Evolutionary conservation across 2,329 filamentous ascomycete genomes (phyloP), one percentile per base, ranked within the genome.

Genomic region (Mycosphaerella sp.): DNA sequence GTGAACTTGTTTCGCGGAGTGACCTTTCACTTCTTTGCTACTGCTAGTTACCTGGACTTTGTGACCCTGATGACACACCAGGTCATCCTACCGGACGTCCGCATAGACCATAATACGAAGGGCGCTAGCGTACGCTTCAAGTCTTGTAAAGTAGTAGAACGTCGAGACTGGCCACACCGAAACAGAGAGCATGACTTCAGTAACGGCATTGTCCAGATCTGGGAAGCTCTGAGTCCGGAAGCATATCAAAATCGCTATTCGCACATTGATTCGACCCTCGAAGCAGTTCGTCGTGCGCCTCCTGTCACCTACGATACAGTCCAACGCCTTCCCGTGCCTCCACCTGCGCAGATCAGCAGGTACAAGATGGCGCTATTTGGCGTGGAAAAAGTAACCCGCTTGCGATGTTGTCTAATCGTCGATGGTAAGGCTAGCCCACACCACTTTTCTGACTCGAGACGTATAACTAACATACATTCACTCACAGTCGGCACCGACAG

Each of bases 331-430:
- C 27, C 41, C 8, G 41, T 41, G 17, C 41, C 34, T 4, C 47
- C 47, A 12, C 27, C 30, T n/a, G 34, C 47, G 6, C 32, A 50
- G 28, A 37, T 28, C n/a, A 50, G 34, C 12, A 43, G 37, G 27
- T 50, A 50, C 16, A 50, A 50, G 21, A 50, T 50, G 47, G 41
- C 41, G 5, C 9, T 50, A 5, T 50, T 50, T 12, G 47, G 35
- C 9, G 4, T 21, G 7, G 47, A 50, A 6, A 30, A 41, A 27
- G 35, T 4, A 7, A 39, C 35, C 13, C 28, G 27, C 10, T 28
- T 37, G 7, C 18, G 44, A 9, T 27, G 30, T 10, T 48, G 45
- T 25, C 8, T 35, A 13, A 35, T 48, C 6, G 45, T 30, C 8
- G 45, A 48, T 21, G 28, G 45, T 41, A n/a, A 39, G 40, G 6